Base-by-base conservation (phyloP, 176 grass and related monocot species). In the Phoenix roebelenii region DNA sequence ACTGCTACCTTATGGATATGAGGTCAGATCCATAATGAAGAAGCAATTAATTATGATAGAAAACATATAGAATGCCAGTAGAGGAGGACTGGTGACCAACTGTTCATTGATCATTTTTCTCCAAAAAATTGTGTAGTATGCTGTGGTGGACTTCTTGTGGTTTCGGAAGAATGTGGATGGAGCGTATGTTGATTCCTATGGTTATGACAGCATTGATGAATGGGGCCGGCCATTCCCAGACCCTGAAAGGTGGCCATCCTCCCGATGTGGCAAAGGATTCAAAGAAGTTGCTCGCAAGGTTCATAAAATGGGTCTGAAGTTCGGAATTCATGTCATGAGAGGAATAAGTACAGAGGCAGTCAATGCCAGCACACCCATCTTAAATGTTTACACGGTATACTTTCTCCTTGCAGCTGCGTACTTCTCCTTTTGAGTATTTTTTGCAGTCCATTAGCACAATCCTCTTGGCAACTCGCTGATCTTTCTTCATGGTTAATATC, bases 271-370 rank as follows among this genome's bases (percentile, higher is more conserved):
- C 16, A 79, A 70, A 69, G 90, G 90, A 10, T 87, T 95, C 64
- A 52, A 58, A 50, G 74, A 84, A 59, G 57, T 95, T 64, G 79
- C 80, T 2, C 68, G 49, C 24, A 90, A 74, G 68, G 72, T 95
- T 79, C 90, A 95, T 74, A 30, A 50, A 60, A 83, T 95, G 82
- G 83, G 83, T 52, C 84, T 95, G 67, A 90, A 90, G 73, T 95
- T 95, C 4, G 90, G 90, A 49, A 87, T 95, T 70, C 90, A 90
- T 77, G 64, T 95, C 29, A 95, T 95, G 90, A 82, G 88, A 77
- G 90, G 90, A 58, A 95, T 95, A 64, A 95, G 79, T 49, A 76
- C 35, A 4, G 66, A 95, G 25, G 86, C 86, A 53, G 64, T 95
- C 20, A 63, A 89, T 62, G 66, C 61, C 18, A 78, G 54, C 57